Base-by-base conservation (phyloP, 345 rosid genomes). In the Melastoma malabathricum region DNA sequence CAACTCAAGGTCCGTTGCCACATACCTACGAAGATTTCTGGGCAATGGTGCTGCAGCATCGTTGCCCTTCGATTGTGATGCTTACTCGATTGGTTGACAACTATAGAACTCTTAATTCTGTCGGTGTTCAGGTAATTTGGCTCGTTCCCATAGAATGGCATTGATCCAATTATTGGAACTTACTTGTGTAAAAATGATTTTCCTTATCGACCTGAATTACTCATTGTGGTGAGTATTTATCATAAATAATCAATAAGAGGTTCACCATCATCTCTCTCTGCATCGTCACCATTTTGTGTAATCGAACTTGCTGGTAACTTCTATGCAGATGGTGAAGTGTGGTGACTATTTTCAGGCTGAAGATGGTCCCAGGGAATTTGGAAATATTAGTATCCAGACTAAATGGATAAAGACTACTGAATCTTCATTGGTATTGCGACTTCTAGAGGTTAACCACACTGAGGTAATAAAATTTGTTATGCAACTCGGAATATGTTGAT, bases 11-110 rank as follows among this genome's bases (percentile, higher is more conserved):
- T 56, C 98, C 96, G 20, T 34, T 92, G 18, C 77, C 70, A 5
- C 74, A 72, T 46, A 87, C 95, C 29, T 64, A 46, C n/a, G 95
- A 87, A 70, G 96, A 92, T 56, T 84, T 87, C 64, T 92, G 98
- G 98, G 93, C 82, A 79, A 82, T 87, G 98, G 79, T 82, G 0
- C 61, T 87, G 29, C 98, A 87, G 57, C 57, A 62, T 47, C 85
- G 67, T 60, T 92, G 86, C 68, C 96, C 96, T 8, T 71, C 70
- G 34, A 66, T 87, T 49, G 84, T 92, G 46, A 92, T 92, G 98
- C 82, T 92, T 34, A 84, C 98, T 64, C 81, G 81, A 1, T 71
- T 87, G 73, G 84, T 80, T 5, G 95, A 92, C 64, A 71, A 75
- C 58, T 68, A 71, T 68, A 69, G 38, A 88, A 84, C 85, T 72